These are phyloP conservation scores for Lentinula boryana DNA, from an alignment of 768 basidiomycete species.

Conservation along the genomic window DNA sequence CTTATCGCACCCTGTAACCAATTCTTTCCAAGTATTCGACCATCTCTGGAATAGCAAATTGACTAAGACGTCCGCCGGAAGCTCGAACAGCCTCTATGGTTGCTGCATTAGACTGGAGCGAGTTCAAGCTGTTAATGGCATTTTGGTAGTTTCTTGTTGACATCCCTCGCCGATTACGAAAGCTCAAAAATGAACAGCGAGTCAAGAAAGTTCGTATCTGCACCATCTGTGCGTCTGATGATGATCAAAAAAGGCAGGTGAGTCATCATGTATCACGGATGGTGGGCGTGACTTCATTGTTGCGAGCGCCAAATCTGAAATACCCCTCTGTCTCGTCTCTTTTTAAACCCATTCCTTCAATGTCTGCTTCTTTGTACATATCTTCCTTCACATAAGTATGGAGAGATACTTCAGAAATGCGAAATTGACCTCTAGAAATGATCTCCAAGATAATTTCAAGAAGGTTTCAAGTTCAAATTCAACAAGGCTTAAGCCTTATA, in stretches of 20 bases:
- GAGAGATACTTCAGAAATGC: slow-evolving; percentile 7
- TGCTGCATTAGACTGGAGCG: slow-evolving; percentile 92
- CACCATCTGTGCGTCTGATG: neutral
- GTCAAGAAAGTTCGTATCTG: slow-evolving; percentile 4
- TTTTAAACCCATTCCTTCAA: neutral
- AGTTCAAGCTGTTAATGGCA: slow-evolving; percentile 68
- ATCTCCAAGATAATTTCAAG: neutral
- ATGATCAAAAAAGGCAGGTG: neutral
- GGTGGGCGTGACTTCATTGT: neutral
- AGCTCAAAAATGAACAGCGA: neutral
- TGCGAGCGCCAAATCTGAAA: neutral
- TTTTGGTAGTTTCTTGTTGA: slow-evolving; percentile 63
- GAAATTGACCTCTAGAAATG: neutral
- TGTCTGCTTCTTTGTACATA: slow-evolving; percentile 1
- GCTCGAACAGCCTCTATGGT: slow-evolving; percentile 78
- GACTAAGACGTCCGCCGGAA: slow-evolving; percentile 53
- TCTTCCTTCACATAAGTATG: neutral
- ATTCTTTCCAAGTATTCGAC: slow-evolving; percentile 82
- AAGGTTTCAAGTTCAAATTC: neutral
- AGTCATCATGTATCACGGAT: neutral
- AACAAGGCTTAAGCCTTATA: slow-evolving; percentile 2
- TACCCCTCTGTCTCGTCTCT: neutral
- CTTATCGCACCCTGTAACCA: slow-evolving; percentile 68
- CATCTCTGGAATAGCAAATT: slow-evolving; percentile 82
- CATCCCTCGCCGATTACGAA: slow-evolving; percentile 34